These are phyloP conservation scores for Ruellia speciosa DNA, from an alignment of 305 asterid species.

Conservation along the genomic window DNA sequence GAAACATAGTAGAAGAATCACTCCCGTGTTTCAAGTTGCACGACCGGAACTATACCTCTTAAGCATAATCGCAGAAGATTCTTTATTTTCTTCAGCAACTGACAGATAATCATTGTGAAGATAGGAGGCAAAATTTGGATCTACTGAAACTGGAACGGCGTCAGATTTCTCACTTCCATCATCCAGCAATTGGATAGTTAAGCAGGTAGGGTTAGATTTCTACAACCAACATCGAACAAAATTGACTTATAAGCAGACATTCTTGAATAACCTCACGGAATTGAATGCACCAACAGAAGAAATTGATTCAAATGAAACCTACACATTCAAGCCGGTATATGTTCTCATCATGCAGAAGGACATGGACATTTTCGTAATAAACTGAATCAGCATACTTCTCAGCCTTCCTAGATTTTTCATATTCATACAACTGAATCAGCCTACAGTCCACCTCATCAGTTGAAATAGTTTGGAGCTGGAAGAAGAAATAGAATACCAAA, in stretches of 20 bases:
- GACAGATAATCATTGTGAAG: conserved; percentile 76
- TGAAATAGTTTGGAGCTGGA: conserved; percentile 56
- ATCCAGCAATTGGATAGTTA: conserved; percentile 89
- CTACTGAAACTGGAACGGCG: conserved; percentile 83
- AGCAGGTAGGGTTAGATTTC: conserved; percentile 55
- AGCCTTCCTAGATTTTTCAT: conserved; percentile 58
- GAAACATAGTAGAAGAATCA: neutral
- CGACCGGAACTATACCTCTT: conserved; percentile 50
- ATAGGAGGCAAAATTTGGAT: conserved; percentile 78
- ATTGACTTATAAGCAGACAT: conserved; percentile 26
- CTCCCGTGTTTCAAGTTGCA: conserved; percentile 9
- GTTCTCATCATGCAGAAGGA: conserved; percentile 56
- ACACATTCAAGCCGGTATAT: conserved; percentile 64
- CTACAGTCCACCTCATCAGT: conserved; percentile 61
- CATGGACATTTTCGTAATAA: conserved; percentile 60
- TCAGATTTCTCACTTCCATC: conserved; percentile 88
- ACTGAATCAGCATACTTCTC: conserved; percentile 63
- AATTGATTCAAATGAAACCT: conserved; percentile 33
- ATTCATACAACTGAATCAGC: conserved; percentile 57
- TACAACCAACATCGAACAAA: conserved; percentile 34
- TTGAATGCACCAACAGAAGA: conserved; percentile 4
- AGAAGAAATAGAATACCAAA: conserved; percentile 21
- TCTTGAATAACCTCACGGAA: conserved; percentile 9
- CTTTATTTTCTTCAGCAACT: conserved; percentile 52
- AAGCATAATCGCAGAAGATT: conserved; percentile 52